Evolutionary conservation across 306 rosid species (phyloP), one percentile per base, ranked within the genome.

Genomic region (Begonia peltatifolia): DNA sequence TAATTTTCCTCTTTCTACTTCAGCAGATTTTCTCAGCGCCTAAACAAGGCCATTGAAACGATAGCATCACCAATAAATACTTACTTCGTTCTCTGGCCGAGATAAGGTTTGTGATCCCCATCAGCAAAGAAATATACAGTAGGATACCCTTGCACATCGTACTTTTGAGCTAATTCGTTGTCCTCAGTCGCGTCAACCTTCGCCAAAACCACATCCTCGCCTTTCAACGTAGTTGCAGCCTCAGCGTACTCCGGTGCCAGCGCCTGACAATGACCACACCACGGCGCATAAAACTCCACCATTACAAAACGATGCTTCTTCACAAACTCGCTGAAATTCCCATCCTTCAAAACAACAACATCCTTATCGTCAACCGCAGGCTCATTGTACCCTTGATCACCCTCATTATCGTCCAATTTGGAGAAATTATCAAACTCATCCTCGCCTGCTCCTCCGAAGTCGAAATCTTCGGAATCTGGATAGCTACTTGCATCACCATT

Each of bases 221-320:
- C 74, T 76, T 83, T 83, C 61, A 92, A 73, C 60, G 79, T 96
- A 1, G 96, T 83, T 1, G 99, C 96, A 1, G 99, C 96, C 0
- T 92, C 78, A 1, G 94, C 88, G 48, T 81, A 92, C 59, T 86
- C 99, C 0, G 99, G 99, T 2, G 94, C 87, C 67, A 92, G 49
- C 6, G 99, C 94, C 67, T 92, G 93, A 64, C 99, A 86, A 68
- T 92, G 99, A 9, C 96, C 99, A 52, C 99, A 92, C 99, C 99
- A 92, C 4, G 99, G 93, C 12, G 99, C 99, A 56, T 92, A 92
- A 75, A 92, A 92, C 64, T 92, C 96, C 11, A 92, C 99, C 93
- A 92, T 55, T 0, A 92, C 94, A 63, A 67, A 87, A 41, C 62
- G 74, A 35, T 86, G 81, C 12, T 68, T 81, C 70, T 77, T 72